Base-by-base conservation (phyloP, 1,284 basidiomycete genomes). In the Heimioporus punctisporus region DNA sequence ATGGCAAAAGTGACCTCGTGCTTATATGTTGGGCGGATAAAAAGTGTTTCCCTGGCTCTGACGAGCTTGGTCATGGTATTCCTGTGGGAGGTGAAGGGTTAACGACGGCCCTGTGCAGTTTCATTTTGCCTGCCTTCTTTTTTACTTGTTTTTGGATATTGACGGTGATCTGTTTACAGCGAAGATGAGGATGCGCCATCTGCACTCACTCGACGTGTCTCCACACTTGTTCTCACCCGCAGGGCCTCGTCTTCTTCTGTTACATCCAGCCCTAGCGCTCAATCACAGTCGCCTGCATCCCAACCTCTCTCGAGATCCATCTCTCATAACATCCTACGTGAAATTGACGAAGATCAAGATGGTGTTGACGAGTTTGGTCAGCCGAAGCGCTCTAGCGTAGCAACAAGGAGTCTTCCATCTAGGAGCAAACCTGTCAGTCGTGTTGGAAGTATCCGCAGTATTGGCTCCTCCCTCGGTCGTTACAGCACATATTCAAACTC, bases 141-240 rank as follows among this genome's bases (percentile, higher is more conserved):
- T 34, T 48, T 56, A 34, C 21, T 46, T 50, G 23, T 46, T 48
- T 45, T 56, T 34, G 41, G 47, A 39, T 37, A 31, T 28, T 52
- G 49, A 57, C 48, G 26, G 15, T 47, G 30, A 50, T 11, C 31
- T 23, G 23, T 43, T 47, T 62, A 50, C 67, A 88, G 86, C 58
- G 89, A 92, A 74, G 90, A 92, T 66, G 90, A 92, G 73, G 86
- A 89, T 56, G 88, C 90, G 0, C 90, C 90, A 2, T 89, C 87
- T 0, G 80, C 84, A 5, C 79, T 92, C 15, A 89, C 88, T 1
- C 77, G 79, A 19, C 81, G 86, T 10, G 71, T 91, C 6, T 90
- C 86, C 4, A 73, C 75, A 0, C 74, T 82, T 48, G 77, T 80
- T 48, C 72, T 87, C n/a, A 71, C 80, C 4, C 72, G 79, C 0